These are phyloP conservation scores for Aquilaria malaccensis DNA, from an alignment of 345 rosid species.

Conservation along the genomic window DNA sequence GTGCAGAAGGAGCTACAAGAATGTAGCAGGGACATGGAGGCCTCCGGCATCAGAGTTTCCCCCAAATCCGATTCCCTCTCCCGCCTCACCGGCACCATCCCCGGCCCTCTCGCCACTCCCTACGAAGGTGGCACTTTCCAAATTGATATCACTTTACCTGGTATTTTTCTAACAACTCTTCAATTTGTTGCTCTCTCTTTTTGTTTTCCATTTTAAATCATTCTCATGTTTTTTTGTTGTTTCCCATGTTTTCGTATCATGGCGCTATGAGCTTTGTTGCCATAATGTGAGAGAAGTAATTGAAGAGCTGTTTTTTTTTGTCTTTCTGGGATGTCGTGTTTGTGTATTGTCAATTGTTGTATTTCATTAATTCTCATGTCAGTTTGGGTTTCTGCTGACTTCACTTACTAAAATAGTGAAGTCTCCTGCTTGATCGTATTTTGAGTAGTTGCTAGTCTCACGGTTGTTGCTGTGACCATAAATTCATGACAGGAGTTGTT, in stretches of 20 bases:
- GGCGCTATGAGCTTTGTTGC: too few relatives aligned
- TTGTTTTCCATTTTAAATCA: neutral
- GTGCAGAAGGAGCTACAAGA: constrained; percentile 93
- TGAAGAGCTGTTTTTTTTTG: too few relatives aligned
- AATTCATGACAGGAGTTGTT: neutral
- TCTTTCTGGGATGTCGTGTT: too few relatives aligned
- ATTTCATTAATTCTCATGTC: too few relatives aligned
- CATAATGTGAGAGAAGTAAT: too few relatives aligned
- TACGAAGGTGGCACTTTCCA: constrained; percentile 90
- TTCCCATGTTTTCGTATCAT: neutral
- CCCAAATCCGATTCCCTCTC: constrained; percentile 70
- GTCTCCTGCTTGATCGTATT: neutral
- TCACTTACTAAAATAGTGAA: too few relatives aligned
- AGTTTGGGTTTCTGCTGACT: too few relatives aligned
- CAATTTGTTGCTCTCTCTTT: neutral
- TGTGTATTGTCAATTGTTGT: too few relatives aligned
- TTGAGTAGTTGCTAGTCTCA: neutral
- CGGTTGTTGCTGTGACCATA: neutral
- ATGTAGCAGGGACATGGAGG: constrained; percentile 61
- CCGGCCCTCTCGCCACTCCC: constrained; percentile 86
- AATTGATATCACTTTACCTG: constrained; percentile 77
- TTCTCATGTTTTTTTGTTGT: neutral
- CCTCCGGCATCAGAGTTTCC: constrained; percentile 69
- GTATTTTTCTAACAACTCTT: constrained; percentile 17
- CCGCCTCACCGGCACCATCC: constrained; percentile 69